These are phyloP conservation scores for Senna tora DNA, from an alignment of 306 rosid genomes.

Conservation along the genomic window DNA sequence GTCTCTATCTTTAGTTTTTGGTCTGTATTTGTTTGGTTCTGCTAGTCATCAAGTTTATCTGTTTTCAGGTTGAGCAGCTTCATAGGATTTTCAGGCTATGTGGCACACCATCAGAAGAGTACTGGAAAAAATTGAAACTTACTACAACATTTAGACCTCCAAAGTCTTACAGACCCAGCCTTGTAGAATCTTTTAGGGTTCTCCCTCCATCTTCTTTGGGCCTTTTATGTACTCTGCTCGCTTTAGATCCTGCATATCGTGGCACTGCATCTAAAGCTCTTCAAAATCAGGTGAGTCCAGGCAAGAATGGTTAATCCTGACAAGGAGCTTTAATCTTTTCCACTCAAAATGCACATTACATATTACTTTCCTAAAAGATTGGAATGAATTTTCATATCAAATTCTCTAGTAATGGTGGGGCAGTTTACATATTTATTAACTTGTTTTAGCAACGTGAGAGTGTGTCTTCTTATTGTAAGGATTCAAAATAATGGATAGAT, in stretches of 20 bases:
- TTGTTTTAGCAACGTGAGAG: neutral
- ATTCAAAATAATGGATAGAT: neutral
- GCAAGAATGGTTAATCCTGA: slow-evolving; percentile 28
- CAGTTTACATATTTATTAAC: neutral
- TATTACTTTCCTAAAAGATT: slow-evolving; percentile 17
- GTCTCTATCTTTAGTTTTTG: neutral
- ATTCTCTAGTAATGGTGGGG: neutral
- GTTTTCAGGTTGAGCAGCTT: slow-evolving; percentile 86
- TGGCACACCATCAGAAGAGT: slow-evolving; percentile 92
- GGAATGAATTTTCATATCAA: neutral
- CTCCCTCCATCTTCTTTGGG: slow-evolving; percentile 75
- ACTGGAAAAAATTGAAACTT: slow-evolving; percentile 73
- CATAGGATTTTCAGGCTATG: slow-evolving; percentile 83
- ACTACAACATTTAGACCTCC: slow-evolving; percentile 74
- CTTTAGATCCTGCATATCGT: slow-evolving; percentile 79
- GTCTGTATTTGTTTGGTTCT: neutral
- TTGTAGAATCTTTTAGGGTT: slow-evolving; percentile 62
- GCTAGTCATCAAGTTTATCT: slow-evolving; percentile 31
- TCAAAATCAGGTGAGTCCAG: slow-evolving; percentile 56
- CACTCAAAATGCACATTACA: slow-evolving; percentile 8
- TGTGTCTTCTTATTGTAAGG: neutral
- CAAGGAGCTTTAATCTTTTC: neutral
- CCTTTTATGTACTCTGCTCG: slow-evolving; percentile 73
- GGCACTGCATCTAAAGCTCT: slow-evolving; percentile 77
- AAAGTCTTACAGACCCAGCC: slow-evolving; percentile 63